Evolutionary conservation across 2,329 filamentous ascomycete genomes (phyloP).

Genomic region (Aspergillus piperis): DNA sequence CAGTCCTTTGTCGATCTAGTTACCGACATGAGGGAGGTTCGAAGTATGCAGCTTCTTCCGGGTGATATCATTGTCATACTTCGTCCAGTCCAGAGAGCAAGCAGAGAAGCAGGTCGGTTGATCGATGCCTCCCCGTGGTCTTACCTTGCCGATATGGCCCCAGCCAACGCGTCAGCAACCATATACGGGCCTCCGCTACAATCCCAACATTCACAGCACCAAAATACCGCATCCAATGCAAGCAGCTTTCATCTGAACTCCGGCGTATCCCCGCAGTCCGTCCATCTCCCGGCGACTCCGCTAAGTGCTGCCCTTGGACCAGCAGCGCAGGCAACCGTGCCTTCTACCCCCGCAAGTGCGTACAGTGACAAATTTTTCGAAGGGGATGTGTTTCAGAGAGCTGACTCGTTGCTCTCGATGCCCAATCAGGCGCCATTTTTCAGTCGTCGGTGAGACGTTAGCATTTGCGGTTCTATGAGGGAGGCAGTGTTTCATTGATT

Average conservation of each 20-base stretch:
- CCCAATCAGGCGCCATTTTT: slow-evolving; percentile 45
- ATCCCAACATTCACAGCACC: slow-evolving; percentile 33
- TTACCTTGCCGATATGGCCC: slow-evolving; percentile 51
- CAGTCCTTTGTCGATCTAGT: slow-evolving; percentile 52
- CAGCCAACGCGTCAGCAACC: slow-evolving; percentile 31
- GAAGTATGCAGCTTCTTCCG: slow-evolving; percentile 52
- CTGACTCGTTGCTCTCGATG: slow-evolving; percentile 50
- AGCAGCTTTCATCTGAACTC: slow-evolving; percentile 29
- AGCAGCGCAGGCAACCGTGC: slow-evolving; percentile 85
- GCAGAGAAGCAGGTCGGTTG: slow-evolving; percentile 75
- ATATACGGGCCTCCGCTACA: slow-evolving; percentile 42
- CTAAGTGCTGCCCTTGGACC: slow-evolving; percentile 86
- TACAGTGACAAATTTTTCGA: slow-evolving; percentile 53
- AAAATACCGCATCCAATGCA: slow-evolving; percentile 31
- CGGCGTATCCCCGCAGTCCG: slow-evolving; percentile 50
- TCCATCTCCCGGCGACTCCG: slow-evolving; percentile 77
- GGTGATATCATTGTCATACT: slow-evolving; percentile 72
- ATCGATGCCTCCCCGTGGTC: slow-evolving; percentile 69
- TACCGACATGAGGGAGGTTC: slow-evolving; percentile 49
- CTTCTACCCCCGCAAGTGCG: slow-evolving; percentile 57
- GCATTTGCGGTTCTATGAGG: slow-evolving; percentile 32
- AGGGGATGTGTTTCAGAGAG: slow-evolving; percentile 52
- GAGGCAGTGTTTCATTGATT: not conserved
- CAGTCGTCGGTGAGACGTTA: slow-evolving; percentile 39
- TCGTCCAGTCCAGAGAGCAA: slow-evolving; percentile 76